Base-by-base conservation (phyloP, 371 early-diverging fungal species). In the Mortierella sp. region DNA sequence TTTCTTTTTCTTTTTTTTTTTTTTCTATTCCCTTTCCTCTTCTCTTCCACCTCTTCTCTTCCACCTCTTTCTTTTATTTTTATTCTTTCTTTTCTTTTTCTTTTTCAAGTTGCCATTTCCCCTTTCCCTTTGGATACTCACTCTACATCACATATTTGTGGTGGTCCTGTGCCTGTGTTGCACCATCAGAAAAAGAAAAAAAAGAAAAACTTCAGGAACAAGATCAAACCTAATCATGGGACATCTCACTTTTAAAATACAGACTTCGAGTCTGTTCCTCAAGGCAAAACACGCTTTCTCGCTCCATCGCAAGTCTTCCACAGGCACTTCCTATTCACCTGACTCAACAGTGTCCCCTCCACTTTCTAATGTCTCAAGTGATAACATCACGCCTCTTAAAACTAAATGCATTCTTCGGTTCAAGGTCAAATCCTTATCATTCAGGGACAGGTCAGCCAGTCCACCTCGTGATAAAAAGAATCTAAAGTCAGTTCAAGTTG, bases 251-350 rank as follows among this genome's bases (percentile, higher is more conserved):
- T 57, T 78, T 17, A 72, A 78, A 65, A 69, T 78, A 43, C 72
- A 78, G 72, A 78, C 72, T 15, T 72, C 78, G 49, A 65, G 72
- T 42, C 59, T 78, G 61, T 64, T 78, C 57, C 72, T 78, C 29
- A 78, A 78, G 63, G 78, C 78, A 47, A 78, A 78, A 58, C 60
- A 72, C 22, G 78, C 78, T 3, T 58, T 78, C 34, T 68, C 69
- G 37, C 69, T 72, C 12, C 78, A 78, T 43, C 72, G 72, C 61
- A 78, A 78, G 45, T 62, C 70, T 3, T 69, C 76, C 19, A 23
- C 54, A 26, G 59, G 66, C 26, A 40, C 76, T 29, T 29, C 71
- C 0, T 58, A 51, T 42, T 65, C 68, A 3, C 12, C 63, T 17
- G 67, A 59, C 19, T 66, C 66, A 1, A 40, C 59, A 17, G 58